Percentiles rank a stretch among this genome's conserved stretches.
These are phyloP conservation scores for Theobroma cacao DNA, from an alignment of 345 rosid species.

Conservation along the genomic window DNA sequence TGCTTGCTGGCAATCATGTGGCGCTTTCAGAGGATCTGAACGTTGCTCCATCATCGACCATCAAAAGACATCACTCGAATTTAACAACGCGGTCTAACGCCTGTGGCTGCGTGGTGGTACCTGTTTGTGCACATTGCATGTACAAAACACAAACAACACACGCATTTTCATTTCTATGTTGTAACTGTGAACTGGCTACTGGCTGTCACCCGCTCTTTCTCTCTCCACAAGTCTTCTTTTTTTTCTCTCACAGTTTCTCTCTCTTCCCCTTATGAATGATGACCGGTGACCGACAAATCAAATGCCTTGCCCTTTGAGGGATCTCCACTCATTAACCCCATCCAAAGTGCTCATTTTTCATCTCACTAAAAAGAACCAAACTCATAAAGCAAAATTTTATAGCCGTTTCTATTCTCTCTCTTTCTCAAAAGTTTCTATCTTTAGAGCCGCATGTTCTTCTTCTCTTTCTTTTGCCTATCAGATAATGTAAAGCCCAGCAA, in stretches of 20 bases:
- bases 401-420: slow-evolving; percentile 27
- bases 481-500: slow-evolving; percentile 39
- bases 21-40: slow-evolving; percentile 21
- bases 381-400: slow-evolving; percentile 2
- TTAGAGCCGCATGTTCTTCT: slow-evolving; percentile 12
- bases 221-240: background rate
- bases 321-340: background rate
- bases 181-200: slow-evolving; percentile 28
- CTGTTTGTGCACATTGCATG: background rate
- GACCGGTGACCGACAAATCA: slow-evolving; percentile 39
- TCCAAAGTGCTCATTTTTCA: background rate
- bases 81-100: background rate
- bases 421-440: slow-evolving; percentile 1
- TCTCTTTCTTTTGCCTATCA: slow-evolving; percentile 1
- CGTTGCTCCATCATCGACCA: background rate
- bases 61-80: background rate
- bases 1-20: slow-evolving; percentile 42
- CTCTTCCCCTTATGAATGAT: slow-evolving; percentile 9
- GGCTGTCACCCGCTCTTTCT: slow-evolving; percentile 32
- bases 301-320: background rate
- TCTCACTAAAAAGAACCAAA: background rate
- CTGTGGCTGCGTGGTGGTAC: background rate
- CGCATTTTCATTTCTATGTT: background rate
- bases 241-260: background rate
- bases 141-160: background rate